Evolutionary conservation across 768 basidiomycete genomes (phyloP).

Genomic region (Tylopilus cervinicoccineus): DNA sequence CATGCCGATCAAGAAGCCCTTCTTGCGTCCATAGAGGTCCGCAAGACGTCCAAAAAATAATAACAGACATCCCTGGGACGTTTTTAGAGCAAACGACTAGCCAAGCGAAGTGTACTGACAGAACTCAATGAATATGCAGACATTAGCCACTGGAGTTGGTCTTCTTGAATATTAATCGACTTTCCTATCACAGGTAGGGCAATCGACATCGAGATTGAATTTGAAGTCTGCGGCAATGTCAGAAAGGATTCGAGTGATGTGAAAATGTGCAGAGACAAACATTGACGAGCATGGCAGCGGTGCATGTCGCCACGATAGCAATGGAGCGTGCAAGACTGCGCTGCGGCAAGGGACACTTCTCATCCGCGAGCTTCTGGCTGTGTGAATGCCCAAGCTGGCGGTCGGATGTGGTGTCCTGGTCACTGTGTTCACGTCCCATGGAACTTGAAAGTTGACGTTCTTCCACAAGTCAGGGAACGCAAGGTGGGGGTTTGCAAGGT

Average conservation of each 20-base stretch:
- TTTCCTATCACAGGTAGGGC: conserved; percentile 48
- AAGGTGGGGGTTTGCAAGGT: background rate
- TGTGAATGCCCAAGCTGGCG: conserved; percentile 1
- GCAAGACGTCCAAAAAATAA: conserved; percentile 76
- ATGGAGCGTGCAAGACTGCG: conserved; percentile 26
- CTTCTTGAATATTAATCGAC: conserved; percentile 47
- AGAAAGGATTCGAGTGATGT: background rate
- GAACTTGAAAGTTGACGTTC: background rate
- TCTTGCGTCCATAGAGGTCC: conserved; percentile 74
- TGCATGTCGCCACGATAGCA: conserved; percentile 36
- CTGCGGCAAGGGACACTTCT: conserved; percentile 1
- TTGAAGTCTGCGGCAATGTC: conserved; percentile 25
- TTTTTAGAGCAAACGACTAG: background rate
- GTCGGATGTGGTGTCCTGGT: conserved; percentile 8
- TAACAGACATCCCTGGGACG: conserved; percentile 69
- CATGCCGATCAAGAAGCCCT: conserved; percentile 59
- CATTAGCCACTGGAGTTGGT: conserved; percentile 60
- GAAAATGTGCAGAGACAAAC: conserved; percentile 17
- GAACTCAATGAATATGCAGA: conserved; percentile 68
- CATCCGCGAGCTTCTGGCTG: background rate
- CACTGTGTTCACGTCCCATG: conserved; percentile 6
- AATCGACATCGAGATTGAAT: conserved; percentile 44
- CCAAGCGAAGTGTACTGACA: conserved; percentile 33
- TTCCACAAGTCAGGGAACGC: no score
- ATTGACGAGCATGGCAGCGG: conserved; percentile 37